These are phyloP conservation scores for Cucurbita ficifolia DNA, from an alignment of 306 rosid species.

Conservation along the genomic window DNA sequence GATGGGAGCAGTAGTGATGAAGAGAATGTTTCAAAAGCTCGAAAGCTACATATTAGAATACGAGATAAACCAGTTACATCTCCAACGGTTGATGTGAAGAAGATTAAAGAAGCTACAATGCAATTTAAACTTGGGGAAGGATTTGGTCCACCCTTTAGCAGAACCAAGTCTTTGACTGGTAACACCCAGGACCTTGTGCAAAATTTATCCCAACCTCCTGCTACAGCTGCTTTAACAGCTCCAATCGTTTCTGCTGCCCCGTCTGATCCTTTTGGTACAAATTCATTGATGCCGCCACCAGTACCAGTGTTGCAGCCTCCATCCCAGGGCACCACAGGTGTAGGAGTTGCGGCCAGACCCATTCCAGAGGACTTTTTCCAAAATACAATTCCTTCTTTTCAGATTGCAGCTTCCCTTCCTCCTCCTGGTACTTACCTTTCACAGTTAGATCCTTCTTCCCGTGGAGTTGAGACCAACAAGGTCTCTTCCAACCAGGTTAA, in stretches of 20 bases:
- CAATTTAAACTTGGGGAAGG: conserved; percentile 71
- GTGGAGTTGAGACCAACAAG: conserved; percentile 34
- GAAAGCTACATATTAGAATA: conserved; percentile 67
- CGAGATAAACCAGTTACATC: conserved; percentile 68
- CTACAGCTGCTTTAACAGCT: conserved; percentile 24
- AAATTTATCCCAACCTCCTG: conserved; percentile 35
- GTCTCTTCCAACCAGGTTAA: conserved; percentile 26
- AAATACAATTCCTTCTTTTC: conserved; percentile 78
- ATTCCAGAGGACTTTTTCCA: conserved; percentile 98
- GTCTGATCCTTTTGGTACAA: conserved; percentile 53
- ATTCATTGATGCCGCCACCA: conserved; percentile 36
- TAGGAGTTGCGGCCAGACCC: conserved; percentile 45
- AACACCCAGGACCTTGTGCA: conserved; percentile 68
- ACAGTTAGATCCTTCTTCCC: conserved; percentile 35
- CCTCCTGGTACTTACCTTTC: conserved; percentile 90
- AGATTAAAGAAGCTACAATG: conserved; percentile 89
- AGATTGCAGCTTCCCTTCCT: conserved; percentile 69
- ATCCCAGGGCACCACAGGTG: conserved; percentile 17
- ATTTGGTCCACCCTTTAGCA: conserved; percentile 42
- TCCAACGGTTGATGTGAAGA: conserved; percentile 72
- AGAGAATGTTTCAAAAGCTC: conserved; percentile 70
- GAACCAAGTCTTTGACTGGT: conserved; percentile 56
- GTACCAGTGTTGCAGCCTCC: conserved; percentile 37
- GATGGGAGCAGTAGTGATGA: conserved; percentile 96
- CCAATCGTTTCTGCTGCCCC: conserved; percentile 46